phyloP scores from a whole-genome alignment of 2,329 filamentous ascomycete genomes.

The Ophiostoma ulmi region DNA sequence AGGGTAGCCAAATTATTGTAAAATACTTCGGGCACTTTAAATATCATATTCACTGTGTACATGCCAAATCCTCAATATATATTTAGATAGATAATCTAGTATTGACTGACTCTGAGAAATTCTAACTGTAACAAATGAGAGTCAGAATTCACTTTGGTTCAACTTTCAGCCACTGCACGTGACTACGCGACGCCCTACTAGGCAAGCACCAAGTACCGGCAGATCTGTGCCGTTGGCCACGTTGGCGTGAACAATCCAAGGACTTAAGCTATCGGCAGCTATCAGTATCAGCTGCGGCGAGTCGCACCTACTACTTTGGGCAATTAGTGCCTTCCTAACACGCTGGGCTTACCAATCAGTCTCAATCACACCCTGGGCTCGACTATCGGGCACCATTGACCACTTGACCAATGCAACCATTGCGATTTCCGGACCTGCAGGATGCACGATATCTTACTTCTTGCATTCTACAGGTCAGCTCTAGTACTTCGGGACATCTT shows the following conservation, averaged over 20 bases:
- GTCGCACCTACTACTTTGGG: neutral
- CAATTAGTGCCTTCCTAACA: neutral
- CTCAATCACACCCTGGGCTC: neutral
- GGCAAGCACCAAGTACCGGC: neutral
- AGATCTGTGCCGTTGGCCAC: neutral
- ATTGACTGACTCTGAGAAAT: too few relatives aligned
- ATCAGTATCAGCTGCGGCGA: constrained; percentile 3
- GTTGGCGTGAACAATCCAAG: neutral
- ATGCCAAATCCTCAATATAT: neutral
- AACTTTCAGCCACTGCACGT: neutral
- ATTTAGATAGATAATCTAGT: too few relatives aligned
- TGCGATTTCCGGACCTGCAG: neutral
- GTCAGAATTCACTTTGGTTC: too few relatives aligned
- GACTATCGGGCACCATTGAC: too few relatives aligned
- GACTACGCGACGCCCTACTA: neutral
- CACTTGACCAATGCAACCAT: neutral
- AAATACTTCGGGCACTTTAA: neutral
- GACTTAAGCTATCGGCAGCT: constrained; percentile 1
- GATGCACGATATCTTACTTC: neutral
- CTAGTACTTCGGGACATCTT: neutral
- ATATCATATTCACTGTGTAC: neutral
- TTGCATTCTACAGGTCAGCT: neutral
- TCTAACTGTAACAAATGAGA: too few relatives aligned
- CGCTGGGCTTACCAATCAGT: neutral
- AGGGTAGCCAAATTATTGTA: too few relatives aligned